A percentile compares a stretch with the other conserved stretches of the same genome.
phyloP scores from a whole-genome alignment of 768 basidiomycete genomes.

The Suillus subaureus region DNA sequence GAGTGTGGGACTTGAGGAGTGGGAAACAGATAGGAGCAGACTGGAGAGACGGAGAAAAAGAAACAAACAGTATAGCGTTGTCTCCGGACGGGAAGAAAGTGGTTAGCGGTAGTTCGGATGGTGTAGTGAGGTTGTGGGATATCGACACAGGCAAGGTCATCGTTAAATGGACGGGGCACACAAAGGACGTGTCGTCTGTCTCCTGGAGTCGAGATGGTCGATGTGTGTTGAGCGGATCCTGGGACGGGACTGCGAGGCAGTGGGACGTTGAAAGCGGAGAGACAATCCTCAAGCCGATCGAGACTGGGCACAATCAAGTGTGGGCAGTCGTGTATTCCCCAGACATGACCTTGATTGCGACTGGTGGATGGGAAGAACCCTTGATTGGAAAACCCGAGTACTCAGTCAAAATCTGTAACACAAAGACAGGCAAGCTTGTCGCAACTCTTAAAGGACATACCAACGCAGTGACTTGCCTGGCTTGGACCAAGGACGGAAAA shows the following conservation, averaged over 20 bases:
- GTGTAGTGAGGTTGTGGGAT: not conserved
- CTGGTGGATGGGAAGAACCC: not conserved
- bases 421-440: constrained; percentile 1
- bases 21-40: not conserved
- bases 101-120: not conserved
- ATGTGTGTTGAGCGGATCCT: not conserved
- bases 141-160: not conserved
- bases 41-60: not conserved
- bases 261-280: not conserved
- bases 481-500: constrained; percentile 4
- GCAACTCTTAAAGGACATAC: not conserved
- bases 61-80: not conserved
- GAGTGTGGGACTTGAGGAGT: not conserved
- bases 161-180: not conserved
- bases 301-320: not conserved
- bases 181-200: rapidly evolving
- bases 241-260: not conserved
- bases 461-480: not conserved
- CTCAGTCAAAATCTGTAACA: not conserved
- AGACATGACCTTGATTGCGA: constrained; percentile 6
- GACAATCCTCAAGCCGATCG: not conserved
- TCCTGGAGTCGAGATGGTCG: not conserved
- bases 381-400: rapidly evolving
- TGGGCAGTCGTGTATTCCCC: not conserved
- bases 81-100: not conserved